Evolutionary conservation across 176 grass and related monocot genomes (phyloP).

Genomic region (Cenchrus fungigraminus): DNA sequence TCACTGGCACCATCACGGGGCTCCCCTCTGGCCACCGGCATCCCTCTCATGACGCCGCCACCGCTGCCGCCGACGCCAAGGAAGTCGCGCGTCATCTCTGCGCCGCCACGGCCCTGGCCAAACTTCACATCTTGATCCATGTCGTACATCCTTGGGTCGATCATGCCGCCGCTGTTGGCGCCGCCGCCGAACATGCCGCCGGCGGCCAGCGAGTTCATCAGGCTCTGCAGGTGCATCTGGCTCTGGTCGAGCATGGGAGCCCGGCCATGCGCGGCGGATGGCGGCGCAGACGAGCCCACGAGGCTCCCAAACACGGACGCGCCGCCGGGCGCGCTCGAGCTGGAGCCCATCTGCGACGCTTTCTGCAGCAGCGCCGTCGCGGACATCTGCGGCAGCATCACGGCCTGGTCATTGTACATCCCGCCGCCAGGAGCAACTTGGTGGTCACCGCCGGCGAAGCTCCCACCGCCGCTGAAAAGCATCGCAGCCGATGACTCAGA

Average conservation of each 20-base stretch:
- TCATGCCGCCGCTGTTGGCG: conserved; percentile 30
- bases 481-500: conserved; percentile 56
- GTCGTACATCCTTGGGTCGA: conserved; percentile 64
- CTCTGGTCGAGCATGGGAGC: conserved; percentile 58
- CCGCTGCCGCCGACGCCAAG: conserved; percentile 63
- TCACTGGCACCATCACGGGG: conserved; percentile 43
- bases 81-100: conserved; percentile 87
- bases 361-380: conserved; percentile 97
- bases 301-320: conserved; percentile 55
- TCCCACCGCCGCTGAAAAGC: conserved; percentile 56
- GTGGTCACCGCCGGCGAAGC: conserved; percentile 53
- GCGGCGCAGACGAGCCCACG: conserved; percentile 20
- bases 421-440: conserved; percentile 46
- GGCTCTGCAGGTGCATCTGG: conserved; percentile 67
- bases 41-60: conserved; percentile 47
- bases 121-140: conserved; percentile 84
- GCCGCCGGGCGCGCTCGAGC: conserved; percentile 51
- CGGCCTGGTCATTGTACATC: conserved; percentile 62
- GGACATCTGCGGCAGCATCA: conserved; percentile 82
- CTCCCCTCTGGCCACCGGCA: conserved; percentile 53
- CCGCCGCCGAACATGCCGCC: conserved; percentile 51
- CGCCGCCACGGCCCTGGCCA: conserved; percentile 45
- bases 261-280: conserved; percentile 26
- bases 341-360: conserved; percentile 90
- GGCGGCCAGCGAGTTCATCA: conserved; percentile 87